These are phyloP conservation scores for Coniosporium tulheliwenetii DNA, from an alignment of 2,329 filamentous ascomycete genomes.

Conservation along the genomic window DNA sequence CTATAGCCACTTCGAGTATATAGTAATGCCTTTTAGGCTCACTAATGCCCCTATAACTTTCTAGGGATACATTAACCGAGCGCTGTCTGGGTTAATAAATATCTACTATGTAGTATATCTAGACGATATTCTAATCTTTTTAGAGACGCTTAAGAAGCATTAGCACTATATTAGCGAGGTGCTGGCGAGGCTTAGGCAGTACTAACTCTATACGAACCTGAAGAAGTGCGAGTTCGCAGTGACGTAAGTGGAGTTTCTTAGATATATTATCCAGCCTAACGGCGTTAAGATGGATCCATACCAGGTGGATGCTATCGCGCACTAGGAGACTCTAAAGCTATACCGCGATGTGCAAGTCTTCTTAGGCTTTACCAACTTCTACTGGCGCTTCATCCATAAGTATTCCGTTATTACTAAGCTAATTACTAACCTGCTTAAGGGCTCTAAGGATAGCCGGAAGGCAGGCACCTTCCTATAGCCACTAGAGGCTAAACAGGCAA, in stretches of 20 bases:
- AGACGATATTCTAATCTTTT: no score
- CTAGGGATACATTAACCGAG: no score
- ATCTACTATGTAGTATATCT: no score
- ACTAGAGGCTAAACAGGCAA: no score
- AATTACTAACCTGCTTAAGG: background rate
- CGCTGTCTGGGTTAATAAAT: no score
- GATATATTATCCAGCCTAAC: constrained; percentile 9
- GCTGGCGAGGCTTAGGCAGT: constrained; percentile 3
- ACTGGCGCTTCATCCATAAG: constrained; percentile 7
- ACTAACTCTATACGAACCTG: constrained; percentile 5
- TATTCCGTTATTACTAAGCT: constrained; percentile 4
- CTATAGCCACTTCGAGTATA: no score
- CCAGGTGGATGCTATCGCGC: constrained; percentile 4
- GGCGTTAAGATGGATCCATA: no score
- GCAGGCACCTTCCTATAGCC: background rate
- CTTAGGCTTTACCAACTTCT: no score
- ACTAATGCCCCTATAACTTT: no score
- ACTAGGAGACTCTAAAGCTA: constrained; percentile 4
- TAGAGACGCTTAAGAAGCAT: constrained; percentile 4
- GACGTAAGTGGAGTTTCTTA: constrained; percentile 6
- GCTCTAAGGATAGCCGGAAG: background rate
- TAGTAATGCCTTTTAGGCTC: no score
- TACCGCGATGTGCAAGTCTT: constrained; percentile 8
- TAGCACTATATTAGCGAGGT: constrained; percentile 5
- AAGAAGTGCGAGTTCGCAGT: constrained; percentile 9